phyloP scores from a whole-genome alignment of 805 yeast genomes.

The Barnettozyma californica region DNA sequence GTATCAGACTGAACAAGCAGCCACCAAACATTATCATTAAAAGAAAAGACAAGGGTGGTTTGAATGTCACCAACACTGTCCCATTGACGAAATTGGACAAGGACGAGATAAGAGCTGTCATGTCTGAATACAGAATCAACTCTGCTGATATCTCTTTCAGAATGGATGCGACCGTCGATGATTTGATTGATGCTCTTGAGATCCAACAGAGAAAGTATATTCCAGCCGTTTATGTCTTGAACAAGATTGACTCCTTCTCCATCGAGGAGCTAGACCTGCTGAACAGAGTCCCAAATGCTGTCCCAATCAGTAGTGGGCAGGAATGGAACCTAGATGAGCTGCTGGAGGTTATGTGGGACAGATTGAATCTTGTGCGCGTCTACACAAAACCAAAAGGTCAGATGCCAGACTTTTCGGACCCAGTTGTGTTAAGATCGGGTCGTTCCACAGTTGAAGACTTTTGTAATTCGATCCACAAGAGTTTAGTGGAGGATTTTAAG shows the following conservation, averaged over 20 bases:
- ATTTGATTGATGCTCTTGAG: constrained; percentile 89
- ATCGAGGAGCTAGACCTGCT: constrained; percentile 87
- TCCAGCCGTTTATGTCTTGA: constrained; percentile 91
- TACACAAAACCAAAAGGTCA: constrained; percentile 96
- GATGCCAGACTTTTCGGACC: constrained; percentile 90
- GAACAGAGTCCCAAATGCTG: constrained; percentile 92
- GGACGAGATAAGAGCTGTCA: constrained; percentile 93
- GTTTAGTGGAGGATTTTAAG: constrained; percentile 88
- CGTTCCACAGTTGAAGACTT: constrained; percentile 89
- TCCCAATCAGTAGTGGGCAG: constrained; percentile 91
- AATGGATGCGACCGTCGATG: constrained; percentile 97
- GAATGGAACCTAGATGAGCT: constrained; percentile 98
- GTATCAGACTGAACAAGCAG: constrained; percentile 84
- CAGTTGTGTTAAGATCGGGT: constrained; percentile 83
- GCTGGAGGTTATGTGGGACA: constrained; percentile 92
- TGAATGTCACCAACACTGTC: constrained; percentile 88
- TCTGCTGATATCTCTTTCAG: constrained; percentile 95
- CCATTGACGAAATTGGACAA: constrained; percentile 87
- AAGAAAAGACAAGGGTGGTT: constrained; percentile 94
- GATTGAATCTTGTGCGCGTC: constrained; percentile 85
- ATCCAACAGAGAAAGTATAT: constrained; percentile 86
- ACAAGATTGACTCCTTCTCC: constrained; percentile 93
- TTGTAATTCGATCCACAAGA: constrained; percentile 94
- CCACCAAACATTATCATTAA: constrained; percentile 92
- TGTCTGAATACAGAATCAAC: constrained; percentile 91